Conservation (phyloP, 2,329 filamentous ascomycete genomes). For the Fusarium secorum region DNA sequence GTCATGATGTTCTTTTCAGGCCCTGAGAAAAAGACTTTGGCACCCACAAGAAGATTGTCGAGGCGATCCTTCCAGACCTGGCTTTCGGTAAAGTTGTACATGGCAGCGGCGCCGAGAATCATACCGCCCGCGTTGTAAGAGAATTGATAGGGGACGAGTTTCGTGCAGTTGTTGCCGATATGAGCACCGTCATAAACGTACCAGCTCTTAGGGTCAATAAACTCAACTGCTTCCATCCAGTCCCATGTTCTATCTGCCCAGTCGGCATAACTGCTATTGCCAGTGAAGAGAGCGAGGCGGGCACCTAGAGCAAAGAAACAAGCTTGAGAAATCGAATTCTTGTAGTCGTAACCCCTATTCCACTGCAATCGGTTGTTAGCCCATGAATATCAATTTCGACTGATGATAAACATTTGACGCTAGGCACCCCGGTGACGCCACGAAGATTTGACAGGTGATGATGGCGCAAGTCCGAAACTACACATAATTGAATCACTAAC, state of each 20-base stretch:
- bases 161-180: conserved; percentile 63
- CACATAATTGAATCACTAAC: not conserved
- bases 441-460: not conserved
- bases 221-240: conserved; percentile 66
- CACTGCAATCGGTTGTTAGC: conserved; percentile 51
- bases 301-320: conserved; percentile 71
- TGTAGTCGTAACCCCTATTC: conserved; percentile 85
- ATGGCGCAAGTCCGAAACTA: not conserved
- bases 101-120: conserved; percentile 71
- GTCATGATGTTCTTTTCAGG: conserved; percentile 65
- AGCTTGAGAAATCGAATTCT: conserved; percentile 69
- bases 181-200: conserved; percentile 70
- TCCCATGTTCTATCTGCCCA: conserved; percentile 80
- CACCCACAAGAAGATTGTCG: conserved; percentile 63
- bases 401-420: not conserved
- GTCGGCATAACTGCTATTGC: conserved; percentile 77
- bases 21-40: conserved; percentile 63
- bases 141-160: conserved; percentile 69
- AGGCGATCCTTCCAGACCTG: conserved; percentile 65
- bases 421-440: not conserved
- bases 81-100: conserved; percentile 68
- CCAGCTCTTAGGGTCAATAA: conserved; percentile 65
- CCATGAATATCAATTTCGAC: not conserved
- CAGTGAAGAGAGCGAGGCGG: conserved; percentile 78
- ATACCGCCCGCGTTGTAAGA: conserved; percentile 74